Evolutionary conservation across 163 green algal species (phyloP), one percentile per base, ranked within the genome.

Genomic region (Scenedesmus sp.): DNA sequence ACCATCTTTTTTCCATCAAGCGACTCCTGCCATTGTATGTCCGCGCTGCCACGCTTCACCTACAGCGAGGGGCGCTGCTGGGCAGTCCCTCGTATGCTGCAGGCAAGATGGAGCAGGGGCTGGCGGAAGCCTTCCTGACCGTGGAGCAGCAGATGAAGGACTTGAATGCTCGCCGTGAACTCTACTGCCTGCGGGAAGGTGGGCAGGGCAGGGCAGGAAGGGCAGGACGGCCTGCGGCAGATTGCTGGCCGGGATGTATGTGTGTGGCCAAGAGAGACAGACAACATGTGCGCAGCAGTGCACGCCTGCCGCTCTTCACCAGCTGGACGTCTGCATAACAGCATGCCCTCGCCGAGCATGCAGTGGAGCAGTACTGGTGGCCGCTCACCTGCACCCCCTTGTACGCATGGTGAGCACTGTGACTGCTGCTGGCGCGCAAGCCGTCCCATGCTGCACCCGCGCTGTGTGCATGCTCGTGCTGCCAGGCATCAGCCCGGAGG

Each of bases 61-160:
- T 46, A 4, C 85, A 89, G 85, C 85, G 85, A 40, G 68, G 83
- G 30, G 44, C n/a, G 7, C 22, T 89, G 26, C 43, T 89, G 85
- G 26, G 44, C 85, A 84, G 35, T 6, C 68, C 51, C 13, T 72
- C 65, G 59, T 90, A 59, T 26, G 20, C 30, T 0, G 1, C 40
- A 13, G 86, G 83, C 10, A 73, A 93, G 40, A 61, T 94, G 37
- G 37, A 59, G 15, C 83, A 26, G 2, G 78, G 68, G 26, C 87
- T 94, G 82, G 12, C 33, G 4, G 81, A 83, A 78, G 86, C 90
- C 20, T 92, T 94, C 86, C 86, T 94, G 86, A 40, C 42, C 3
- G 59, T 94, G 73, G 92, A 94, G 53, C 6, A 53, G n/a, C 42
- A 43, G 0, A 90, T 94, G 92, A 72, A 81, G n/a, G 56, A 83